Evolutionary conservation across 805 yeast species (phyloP).

Genomic region (Zygosaccharomyces pseudorouxii): DNA sequence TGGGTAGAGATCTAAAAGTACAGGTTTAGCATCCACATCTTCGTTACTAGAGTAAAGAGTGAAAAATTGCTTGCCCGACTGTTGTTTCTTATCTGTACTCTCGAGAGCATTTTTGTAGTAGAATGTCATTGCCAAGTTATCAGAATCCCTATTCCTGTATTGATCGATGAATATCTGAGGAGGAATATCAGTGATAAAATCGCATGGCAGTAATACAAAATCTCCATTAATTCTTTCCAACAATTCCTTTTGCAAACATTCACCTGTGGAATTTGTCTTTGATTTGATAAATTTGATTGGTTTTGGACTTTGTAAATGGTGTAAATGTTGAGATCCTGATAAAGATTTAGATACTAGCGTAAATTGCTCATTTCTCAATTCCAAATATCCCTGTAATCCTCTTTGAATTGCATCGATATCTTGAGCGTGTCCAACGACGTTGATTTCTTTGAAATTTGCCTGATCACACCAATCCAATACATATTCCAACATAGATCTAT

Average conservation of each 20-base stretch:
- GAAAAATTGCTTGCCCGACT: slow-evolving; percentile 52
- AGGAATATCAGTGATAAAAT: slow-evolving; percentile 86
- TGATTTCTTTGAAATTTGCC: slow-evolving; percentile 70
- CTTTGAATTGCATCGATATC: slow-evolving; percentile 44
- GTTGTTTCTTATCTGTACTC: slow-evolving; percentile 69
- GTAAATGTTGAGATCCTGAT: slow-evolving; percentile 23
- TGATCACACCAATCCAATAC: slow-evolving; percentile 90
- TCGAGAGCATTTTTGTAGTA: slow-evolving; percentile 72
- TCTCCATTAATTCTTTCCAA: slow-evolving; percentile 42
- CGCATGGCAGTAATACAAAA: slow-evolving; percentile 88
- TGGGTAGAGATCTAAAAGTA: slow-evolving; percentile 66
- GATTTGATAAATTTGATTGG: slow-evolving; percentile 42
- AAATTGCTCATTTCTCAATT: slow-evolving; percentile 36
- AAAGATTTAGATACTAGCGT: slow-evolving; percentile 24
- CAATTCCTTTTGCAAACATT: slow-evolving; percentile 46
- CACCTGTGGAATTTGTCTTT: slow-evolving; percentile 58
- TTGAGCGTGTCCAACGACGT: slow-evolving; percentile 53
- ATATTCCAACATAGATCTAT: slow-evolving; percentile 80
- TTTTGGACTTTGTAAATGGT: slow-evolving; percentile 33
- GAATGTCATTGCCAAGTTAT: slow-evolving; percentile 70
- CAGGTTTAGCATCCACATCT: slow-evolving; percentile 34
- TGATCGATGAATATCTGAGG: slow-evolving; percentile 85
- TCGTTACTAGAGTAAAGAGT: slow-evolving; percentile 56
- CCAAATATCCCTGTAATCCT: slow-evolving; percentile 47
- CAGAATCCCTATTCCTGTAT: slow-evolving; percentile 64